A percentile compares a stretch with the other conserved stretches of the same genome.
These are phyloP conservation scores for Camillea tinctor DNA, from an alignment of 2,329 filamentous ascomycete species.

Conservation along the genomic window DNA sequence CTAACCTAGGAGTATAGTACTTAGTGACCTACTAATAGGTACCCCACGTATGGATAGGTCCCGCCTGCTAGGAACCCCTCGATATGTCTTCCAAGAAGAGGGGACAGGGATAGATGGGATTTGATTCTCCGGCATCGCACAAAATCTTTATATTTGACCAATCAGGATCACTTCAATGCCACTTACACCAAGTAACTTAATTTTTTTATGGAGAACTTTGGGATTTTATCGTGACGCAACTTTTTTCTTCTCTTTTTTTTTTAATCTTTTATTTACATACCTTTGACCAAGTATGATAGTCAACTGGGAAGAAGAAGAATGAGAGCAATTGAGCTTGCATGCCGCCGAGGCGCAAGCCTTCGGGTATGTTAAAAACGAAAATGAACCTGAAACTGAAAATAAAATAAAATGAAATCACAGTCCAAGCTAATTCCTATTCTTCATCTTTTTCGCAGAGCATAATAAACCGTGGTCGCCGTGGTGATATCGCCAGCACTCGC, in stretches of 20 bases:
- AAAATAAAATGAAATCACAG: too few relatives aligned
- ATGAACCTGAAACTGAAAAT: too few relatives aligned
- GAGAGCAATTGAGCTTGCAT: constrained; percentile 32
- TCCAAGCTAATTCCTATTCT: too few relatives aligned
- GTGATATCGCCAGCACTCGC: constrained; percentile 24
- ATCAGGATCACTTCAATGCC: background rate
- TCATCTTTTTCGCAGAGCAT: constrained; percentile 25
- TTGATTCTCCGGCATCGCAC: background rate
- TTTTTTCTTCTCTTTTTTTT: constrained; percentile 8
- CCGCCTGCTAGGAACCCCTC: too few relatives aligned
- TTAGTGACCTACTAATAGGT: too few relatives aligned
- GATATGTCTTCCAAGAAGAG: too few relatives aligned
- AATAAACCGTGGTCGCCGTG: constrained; percentile 21
- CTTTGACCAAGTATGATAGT: constrained; percentile 6
- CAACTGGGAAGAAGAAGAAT: constrained; percentile 31
- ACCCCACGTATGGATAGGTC: too few relatives aligned
- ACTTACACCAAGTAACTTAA: background rate
- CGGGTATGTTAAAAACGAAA: constrained; percentile 24
- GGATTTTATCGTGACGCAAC: constrained; percentile 3
- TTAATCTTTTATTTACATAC: constrained; percentile 27
- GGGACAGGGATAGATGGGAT: too few relatives aligned
- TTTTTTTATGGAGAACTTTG: background rate
- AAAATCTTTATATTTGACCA: background rate
- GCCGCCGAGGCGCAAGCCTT: constrained; percentile 31
- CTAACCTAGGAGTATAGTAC: too few relatives aligned